Conservation (phyloP, 331 rosid species). For the Pyrus hybrid region DNA sequence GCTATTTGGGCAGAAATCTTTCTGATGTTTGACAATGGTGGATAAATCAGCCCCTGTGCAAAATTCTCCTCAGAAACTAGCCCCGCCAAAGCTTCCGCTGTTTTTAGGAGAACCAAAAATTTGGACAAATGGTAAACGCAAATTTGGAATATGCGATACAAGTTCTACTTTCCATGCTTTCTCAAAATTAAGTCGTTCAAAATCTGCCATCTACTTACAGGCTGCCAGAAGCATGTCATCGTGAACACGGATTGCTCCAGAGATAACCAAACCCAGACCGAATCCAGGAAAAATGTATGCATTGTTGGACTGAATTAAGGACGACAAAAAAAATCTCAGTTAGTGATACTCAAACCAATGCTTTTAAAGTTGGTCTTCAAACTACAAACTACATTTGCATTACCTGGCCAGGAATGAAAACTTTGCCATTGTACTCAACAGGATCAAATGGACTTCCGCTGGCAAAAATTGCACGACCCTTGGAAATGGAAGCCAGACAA, state of each 20-base stretch:
- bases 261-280: conserved; percentile 84
- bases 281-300: conserved; percentile 97
- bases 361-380: not conserved
- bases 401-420: conserved; percentile 90
- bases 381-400: not conserved
- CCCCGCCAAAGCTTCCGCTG: conserved; percentile 82
- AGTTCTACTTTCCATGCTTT: not conserved
- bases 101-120: not conserved
- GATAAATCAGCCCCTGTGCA: conserved; percentile 62
- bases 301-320: conserved; percentile 69
- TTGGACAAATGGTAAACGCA: not conserved
- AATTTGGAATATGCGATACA: not conserved
- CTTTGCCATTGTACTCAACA: conserved; percentile 65
- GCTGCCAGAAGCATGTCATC: conserved; percentile 98
- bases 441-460: conserved; percentile 98
- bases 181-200: not conserved
- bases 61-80: conserved; percentile 68
- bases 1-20: conserved; percentile 81
- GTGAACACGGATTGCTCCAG: conserved; percentile 91
- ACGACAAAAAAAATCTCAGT: not conserved
- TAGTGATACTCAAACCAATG: not conserved
- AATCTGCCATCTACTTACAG: conserved; percentile 43
- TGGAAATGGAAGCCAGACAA: conserved; percentile 10
- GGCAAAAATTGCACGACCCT: conserved; percentile 92
- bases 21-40: conserved; percentile 28